Evolutionary conservation across 2,329 filamentous ascomycete species (phyloP), one percentile per base, ranked within the genome.

Genomic region (Clonostachys rhizophaga): DNA sequence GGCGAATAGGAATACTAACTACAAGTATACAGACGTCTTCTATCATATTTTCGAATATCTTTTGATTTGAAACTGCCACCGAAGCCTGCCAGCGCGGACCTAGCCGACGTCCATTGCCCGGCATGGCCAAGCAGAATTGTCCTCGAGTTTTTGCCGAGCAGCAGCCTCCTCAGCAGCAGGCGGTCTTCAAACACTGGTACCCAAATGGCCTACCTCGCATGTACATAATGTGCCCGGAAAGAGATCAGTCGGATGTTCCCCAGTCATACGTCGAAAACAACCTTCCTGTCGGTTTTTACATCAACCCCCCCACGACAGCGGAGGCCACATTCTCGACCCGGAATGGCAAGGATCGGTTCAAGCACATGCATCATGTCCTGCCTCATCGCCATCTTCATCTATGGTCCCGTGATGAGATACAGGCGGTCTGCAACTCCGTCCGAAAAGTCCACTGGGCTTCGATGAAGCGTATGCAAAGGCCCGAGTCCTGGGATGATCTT

Each of bases 241-340:
- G 56, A 33, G 51, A 58, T 4, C 43, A 50, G 2, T 48, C 54
- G 8, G 61, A 57, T 11, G 55, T 59, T 5, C 50, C 55, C 2
- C 52, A 61, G 24, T 55, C 52, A 5, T 69, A 68, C 37, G 17
- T 67, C 5, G 68, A 71, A 47, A 58, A 66, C 47, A 52, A 64
- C 40, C 60, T 71, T 12, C 58, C 62, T 2, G 47, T 60, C 7
- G 59, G 59, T 7, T 71, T 70, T 53, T 74, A 71, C 54, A 65
- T 51, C 8, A 59, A 59, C 8, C 58, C 66, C 6, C 62, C 60
- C 1, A 13, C 45, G 2, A 49, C 58, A 5, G 60, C 63, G 6
- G 53, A 41, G 10, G 70, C 67, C 10, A 52, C 66, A 34, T 70
- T 75, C 55, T 75, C 71, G 5, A 74, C 70, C 11, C 40, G 43